Percentiles rank a stretch among this genome's conserved stretches.
Evolutionary conservation across 1,284 basidiomycete genomes (phyloP).

Genomic region (Moesziomyces antarcticus): DNA sequence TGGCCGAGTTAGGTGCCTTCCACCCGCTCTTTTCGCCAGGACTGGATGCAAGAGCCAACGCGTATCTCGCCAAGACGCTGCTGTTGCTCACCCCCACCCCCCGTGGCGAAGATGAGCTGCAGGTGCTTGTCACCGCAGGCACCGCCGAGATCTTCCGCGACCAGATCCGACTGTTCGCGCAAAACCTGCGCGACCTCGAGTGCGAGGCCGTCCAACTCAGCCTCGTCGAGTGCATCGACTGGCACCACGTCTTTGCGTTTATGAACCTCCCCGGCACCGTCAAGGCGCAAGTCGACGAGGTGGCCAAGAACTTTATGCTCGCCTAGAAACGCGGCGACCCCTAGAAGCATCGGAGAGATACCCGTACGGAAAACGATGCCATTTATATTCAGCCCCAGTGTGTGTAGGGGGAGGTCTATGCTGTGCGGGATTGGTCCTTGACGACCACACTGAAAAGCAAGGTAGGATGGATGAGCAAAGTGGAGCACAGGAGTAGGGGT

Average conservation of each 20-base stretch:
- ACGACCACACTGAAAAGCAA: constrained; percentile 84
- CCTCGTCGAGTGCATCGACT: constrained; percentile 29
- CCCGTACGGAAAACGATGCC: no score
- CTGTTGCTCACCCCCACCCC: constrained; percentile 4
- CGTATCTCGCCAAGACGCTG: constrained; percentile 24
- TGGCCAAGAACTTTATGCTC: constrained; percentile 33
- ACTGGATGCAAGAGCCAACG: constrained; percentile 9
- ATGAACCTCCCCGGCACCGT: constrained; percentile 28
- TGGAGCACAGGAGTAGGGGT: no score
- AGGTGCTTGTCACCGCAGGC: constrained; percentile 26
- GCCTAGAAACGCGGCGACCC: not conserved
- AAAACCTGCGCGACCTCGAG: constrained; percentile 14
- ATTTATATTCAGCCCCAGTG: no score
- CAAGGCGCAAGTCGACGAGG: constrained; percentile 30
- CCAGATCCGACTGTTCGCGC: constrained; percentile 15
- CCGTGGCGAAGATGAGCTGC: not conserved
- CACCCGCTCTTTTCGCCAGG: constrained; percentile 31
- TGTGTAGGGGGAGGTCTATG: not conserved
- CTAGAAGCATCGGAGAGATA: no score
- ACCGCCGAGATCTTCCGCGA: constrained; percentile 29
- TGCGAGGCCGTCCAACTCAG: constrained; percentile 11
- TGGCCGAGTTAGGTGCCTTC: constrained; percentile 25
- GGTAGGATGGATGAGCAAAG: not conserved
- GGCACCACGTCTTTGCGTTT: constrained; percentile 39
- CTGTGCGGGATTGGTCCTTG: constrained; percentile 72